Base-by-base conservation (phyloP, 2,329 filamentous ascomycete genomes). In the Ophiostoma quercus region DNA sequence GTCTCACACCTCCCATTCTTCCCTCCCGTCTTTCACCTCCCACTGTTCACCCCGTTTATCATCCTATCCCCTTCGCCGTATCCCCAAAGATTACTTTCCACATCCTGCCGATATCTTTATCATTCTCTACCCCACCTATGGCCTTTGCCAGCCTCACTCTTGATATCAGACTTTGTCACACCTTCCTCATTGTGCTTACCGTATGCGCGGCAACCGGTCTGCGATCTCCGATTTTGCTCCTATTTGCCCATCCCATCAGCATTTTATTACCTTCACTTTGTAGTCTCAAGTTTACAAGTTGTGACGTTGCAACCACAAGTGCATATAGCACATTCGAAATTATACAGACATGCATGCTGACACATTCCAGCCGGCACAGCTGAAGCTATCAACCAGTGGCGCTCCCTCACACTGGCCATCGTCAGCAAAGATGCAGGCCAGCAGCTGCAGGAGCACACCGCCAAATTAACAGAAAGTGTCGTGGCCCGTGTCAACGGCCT, bases 381-480 rank as follows among this genome's bases (percentile, higher is more conserved):
- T 7, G 74, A 73, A 60, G 69, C 83, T 39, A 82, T 88, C 72
- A 90, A 89, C 75, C 85, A 88, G 75, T 90, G 88, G 88, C 86
- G 88, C 54, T 86, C 88, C 6, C 81, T 83, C n/a, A 90, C 88
- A 1, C 81, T 90, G 57, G 82, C 85, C 34, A 81, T 88, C 62
- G 77, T 90, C 67, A 83, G 82, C 69, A 85, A 85, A 74, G 85
- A 86, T 71, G 80, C 83, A 6, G 77, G 79, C 19, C 75, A 79
- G 43, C 82, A 79, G 70, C 80, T 87, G 43, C 79, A 82, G 67
- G 74, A 77, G 16, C 80, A 84, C 74, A 87, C 85, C 3, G 72
- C 77, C 25, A 73, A 75, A 32, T 75, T 83, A 41, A 79, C 80
- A 19, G 80, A 84, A 51, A 74, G 75, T 14, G 78, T 86, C 57